Evolutionary conservation across 768 basidiomycete genomes (phyloP), one percentile per base, ranked within the genome.

Genomic region (Roridomyces roridus): DNA sequence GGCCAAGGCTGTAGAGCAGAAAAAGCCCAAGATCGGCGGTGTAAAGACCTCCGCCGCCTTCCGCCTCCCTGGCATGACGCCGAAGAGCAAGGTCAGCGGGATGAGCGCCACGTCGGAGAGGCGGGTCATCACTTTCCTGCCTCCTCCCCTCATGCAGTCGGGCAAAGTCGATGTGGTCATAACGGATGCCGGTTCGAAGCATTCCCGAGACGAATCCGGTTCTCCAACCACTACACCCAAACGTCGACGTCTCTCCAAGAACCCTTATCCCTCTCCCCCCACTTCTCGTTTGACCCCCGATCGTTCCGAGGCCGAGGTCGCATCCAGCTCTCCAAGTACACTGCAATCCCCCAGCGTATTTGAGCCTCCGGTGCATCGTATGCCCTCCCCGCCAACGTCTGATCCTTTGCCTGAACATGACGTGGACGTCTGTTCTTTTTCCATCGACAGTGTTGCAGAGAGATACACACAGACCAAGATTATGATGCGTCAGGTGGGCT

Each of bases 51-150:
- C 52, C 24, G 49, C 44, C 2, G 21, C 56, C 11, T 62, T 62
- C 24, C 51, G 61, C 12, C 21, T 62, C 14, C 61, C 57, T 10
- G 39, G 57, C 6, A n/a, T 57, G 15, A 35, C 29, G 36, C 34
- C 28, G 12, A 57, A 58, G 53, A 36, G 31, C 28, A 61, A 52
- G 42, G 17, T 51, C 9, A 42, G 39, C 10, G 61, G 61, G 14
- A 58, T 62, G 40, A 51, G 56, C 31, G 57, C 61, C 6, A 48
- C 40, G 15, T 58, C 62, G 9, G 31, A 39, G 23, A 47, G 46
- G 34, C 54, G 58, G n/a, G 58, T 63, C 14, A 42, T 60, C 41
- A 56, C 57, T n/a, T 63, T 59, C 41, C 46, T 63, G 1, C 58
- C 58, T 35, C 62, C 58, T 15, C 62, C 57, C 28, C 28, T 37